Evolutionary conservation across 495 filamentous ascomycete species (phyloP).

Genomic region (Neurospora tetrasperma): DNA sequence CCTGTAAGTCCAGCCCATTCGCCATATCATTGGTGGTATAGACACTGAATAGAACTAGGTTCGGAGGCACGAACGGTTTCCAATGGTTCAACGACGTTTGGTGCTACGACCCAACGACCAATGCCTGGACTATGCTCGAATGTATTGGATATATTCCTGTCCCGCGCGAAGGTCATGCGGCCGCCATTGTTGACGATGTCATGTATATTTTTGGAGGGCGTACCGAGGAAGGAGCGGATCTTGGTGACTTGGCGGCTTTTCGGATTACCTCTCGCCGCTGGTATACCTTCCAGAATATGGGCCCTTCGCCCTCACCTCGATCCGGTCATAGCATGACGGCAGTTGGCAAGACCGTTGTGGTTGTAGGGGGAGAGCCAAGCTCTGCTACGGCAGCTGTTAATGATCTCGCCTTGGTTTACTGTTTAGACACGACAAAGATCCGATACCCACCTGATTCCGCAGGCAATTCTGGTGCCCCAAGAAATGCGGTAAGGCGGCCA

Average conservation of each 20-base stretch:
- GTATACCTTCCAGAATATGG: constrained; percentile 99
- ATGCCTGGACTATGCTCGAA: constrained; percentile 77
- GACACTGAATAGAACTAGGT: constrained; percentile 39
- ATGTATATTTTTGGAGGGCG: constrained; percentile 99
- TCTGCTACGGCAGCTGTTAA: constrained; percentile 65
- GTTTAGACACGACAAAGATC: constrained; percentile 91
- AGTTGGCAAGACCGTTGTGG: constrained; percentile 81
- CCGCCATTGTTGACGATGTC: constrained; percentile 85
- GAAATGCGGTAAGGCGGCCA: constrained; percentile 27
- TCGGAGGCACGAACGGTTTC: constrained; percentile 90
- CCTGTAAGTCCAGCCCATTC: constrained; percentile 49
- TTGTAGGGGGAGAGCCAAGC: constrained; percentile 89
- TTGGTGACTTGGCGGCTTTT: constrained; percentile 93
- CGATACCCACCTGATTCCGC: constrained; percentile 79
- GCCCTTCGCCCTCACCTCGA: constrained; percentile 81
- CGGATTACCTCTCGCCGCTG: constrained; percentile 82
- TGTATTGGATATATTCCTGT: constrained; percentile 96
- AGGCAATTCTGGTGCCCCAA: constrained; percentile 33
- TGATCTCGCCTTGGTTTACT: constrained; percentile 82
- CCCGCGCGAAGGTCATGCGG: constrained; percentile 88
- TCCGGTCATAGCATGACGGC: constrained; percentile 98
- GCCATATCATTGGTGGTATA: background rate
- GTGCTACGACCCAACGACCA: constrained; percentile 77
- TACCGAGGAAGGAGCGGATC: constrained; percentile 79
- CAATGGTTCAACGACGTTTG: constrained; percentile 99